Base-by-base conservation (phyloP, 768 basidiomycete genomes). In the Mycena galericulata region DNA sequence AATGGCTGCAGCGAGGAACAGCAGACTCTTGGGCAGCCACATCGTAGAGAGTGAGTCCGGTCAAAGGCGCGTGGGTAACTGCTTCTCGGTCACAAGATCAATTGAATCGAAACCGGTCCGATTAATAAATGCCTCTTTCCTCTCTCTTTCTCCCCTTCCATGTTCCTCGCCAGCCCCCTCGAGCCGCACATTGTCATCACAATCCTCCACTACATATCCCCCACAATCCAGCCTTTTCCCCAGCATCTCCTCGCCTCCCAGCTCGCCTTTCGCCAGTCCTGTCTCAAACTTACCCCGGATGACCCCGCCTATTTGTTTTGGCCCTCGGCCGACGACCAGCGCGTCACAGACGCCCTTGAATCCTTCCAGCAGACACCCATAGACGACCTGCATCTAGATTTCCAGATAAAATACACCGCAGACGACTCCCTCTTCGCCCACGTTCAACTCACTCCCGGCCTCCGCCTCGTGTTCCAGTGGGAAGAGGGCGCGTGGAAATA, bases 401-500 rank as follows among this genome's bases (percentile, higher is more conserved):
- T 70, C 34, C 45, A 57, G n/a, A 71, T 75, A n/a, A 67, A 68
- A 36, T 76, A 78, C 60, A 71, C 73, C 12, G 69, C 64, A 36
- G 86, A 88, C 70, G 88, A 91, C 45, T 80, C 84, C 43, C 71
- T 85, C 29, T 85, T 83, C 74, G 90, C 91, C 20, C 89, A 92
- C 77, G 87, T 80, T 75, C 79, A 82, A 73, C 79, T 89, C 80
- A 81, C 82, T 64, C 70, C 79, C 11, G 80, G 75, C 43, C 79
- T 92, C 68, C 86, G 91, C 68, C 81, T 94, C 53, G 80, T 93
- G 70, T 92, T 94, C 76, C 87, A 86, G 38, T 92, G 90, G 90
- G 87, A 92, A 18, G 77, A 77, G 29, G 73, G 67, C 57, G 79
- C 78, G 22, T 94, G 93, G 93, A 88, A 83, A 74, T 94, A 92